Conservation (phyloP, 208 protist species). For the Phytomonas francai region DNA sequence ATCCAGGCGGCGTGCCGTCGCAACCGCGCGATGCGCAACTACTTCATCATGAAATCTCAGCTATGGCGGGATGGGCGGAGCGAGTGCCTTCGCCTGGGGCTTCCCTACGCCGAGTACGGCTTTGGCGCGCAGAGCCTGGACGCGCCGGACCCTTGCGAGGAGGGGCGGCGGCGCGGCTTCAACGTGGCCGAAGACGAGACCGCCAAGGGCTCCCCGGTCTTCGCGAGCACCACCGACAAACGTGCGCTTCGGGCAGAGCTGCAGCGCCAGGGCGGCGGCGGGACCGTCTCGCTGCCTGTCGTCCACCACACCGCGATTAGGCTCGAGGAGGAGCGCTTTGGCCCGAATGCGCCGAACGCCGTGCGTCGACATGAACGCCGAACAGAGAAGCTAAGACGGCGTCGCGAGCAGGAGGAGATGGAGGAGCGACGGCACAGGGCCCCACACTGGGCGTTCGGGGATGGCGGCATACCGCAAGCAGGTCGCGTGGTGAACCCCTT, state of each 20-base stretch:
- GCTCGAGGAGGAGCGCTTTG: slow-evolving; percentile 54
- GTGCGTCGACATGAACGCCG: slow-evolving; percentile 73
- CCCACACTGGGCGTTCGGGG: not conserved
- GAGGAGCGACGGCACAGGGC: not conserved
- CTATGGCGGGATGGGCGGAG: slow-evolving; percentile 52
- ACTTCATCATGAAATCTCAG: slow-evolving; percentile 32
- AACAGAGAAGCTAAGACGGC: slow-evolving; percentile 64
- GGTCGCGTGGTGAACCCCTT: not conserved
- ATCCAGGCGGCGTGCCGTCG: slow-evolving; percentile 81
- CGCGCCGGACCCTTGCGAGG: slow-evolving; percentile 44
- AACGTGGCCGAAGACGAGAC: slow-evolving; percentile 13
- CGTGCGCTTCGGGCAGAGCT: slow-evolving; percentile 12
- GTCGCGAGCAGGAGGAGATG: slow-evolving; percentile 24
- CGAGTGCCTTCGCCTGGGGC: slow-evolving; percentile 42
- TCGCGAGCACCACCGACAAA: slow-evolving; percentile 21
- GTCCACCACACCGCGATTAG: slow-evolving; percentile 74
- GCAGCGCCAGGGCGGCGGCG: slow-evolving; percentile 9
- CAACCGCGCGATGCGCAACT: slow-evolving; percentile 48
- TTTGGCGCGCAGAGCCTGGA: slow-evolving; percentile 46
- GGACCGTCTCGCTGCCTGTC: slow-evolving; percentile 32
- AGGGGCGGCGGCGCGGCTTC: slow-evolving; percentile 46
- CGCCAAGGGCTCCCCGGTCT: slow-evolving; percentile 20
- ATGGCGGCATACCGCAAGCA: not conserved
- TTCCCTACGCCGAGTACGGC: slow-evolving; percentile 58
- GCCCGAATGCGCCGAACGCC: slow-evolving; percentile 64